Evolutionary conservation across 78 protist species (phyloP).

Genomic region (Dictyostelium purpureum): DNA sequence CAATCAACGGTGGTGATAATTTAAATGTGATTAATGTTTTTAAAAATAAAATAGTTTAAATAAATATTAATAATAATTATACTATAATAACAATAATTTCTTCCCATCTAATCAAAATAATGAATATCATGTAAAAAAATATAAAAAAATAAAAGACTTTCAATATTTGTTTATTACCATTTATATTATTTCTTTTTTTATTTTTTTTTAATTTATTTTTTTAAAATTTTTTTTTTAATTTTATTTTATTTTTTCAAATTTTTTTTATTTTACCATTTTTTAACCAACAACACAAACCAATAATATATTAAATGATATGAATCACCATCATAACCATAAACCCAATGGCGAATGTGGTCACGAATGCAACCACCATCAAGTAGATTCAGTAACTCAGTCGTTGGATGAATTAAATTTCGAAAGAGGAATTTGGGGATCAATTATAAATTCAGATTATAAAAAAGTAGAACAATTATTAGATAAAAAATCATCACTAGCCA

Average conservation of each 20-base stretch:
- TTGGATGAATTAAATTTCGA: constrained; percentile 51
- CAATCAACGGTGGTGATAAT: neutral
- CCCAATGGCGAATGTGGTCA: neutral
- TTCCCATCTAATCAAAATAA: no score
- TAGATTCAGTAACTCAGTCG: constrained; percentile 12
- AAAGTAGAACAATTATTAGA: neutral
- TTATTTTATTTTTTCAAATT: no score
- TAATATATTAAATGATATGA: neutral
- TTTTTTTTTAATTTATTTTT: no score
- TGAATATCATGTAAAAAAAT: no score
- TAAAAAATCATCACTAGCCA: neutral
- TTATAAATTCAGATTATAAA: neutral
- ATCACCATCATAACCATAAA: neutral
- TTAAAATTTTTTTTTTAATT: no score
- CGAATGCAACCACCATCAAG: neutral
- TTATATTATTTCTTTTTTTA: no score
- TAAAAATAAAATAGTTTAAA: no score
- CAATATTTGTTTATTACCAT: no score
- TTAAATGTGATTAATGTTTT: neutral
- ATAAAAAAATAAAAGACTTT: no score
- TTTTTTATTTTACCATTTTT: no score
- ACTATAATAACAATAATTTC: no score
- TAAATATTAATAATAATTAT: no score
- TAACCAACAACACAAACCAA: neutral
- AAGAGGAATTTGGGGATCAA: constrained; percentile 59